Evolutionary conservation across 2,329 filamentous ascomycete genomes (phyloP).

Genomic region (Raffaelea deltoideospora): DNA sequence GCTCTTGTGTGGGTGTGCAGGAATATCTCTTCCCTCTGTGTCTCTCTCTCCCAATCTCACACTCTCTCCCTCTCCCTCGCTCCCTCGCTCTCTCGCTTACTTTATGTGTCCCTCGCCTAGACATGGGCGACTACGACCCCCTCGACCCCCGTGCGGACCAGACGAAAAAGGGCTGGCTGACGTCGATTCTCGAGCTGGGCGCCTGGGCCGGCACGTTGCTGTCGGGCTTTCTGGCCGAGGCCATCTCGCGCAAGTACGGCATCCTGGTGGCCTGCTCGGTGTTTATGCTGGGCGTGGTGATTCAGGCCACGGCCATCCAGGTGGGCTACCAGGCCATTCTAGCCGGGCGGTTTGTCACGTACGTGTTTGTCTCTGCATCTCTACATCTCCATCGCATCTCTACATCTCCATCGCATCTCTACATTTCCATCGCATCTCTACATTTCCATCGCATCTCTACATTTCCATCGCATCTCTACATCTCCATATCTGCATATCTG

Average conservation of each 20-base stretch:
- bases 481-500: too few relatives aligned
- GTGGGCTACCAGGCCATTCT: constrained; percentile 46
- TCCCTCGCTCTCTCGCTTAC: neutral
- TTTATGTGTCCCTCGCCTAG: constrained; percentile 13
- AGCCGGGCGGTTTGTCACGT: constrained; percentile 56
- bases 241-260: constrained; percentile 51
- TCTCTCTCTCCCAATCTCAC: constrained; percentile 37
- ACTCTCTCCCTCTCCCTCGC: constrained; percentile 11
- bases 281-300: constrained; percentile 55
- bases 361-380: constrained; percentile 8
- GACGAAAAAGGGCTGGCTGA: constrained; percentile 44
- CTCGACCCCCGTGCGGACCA: constrained; percentile 27
- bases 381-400: too few relatives aligned
- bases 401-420: too few relatives aligned
- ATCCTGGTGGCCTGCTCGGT: constrained; percentile 50
- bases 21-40: too few relatives aligned
- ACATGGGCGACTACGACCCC: constrained; percentile 40
- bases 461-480: too few relatives aligned
- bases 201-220: constrained; percentile 62
- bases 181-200: constrained; percentile 58
- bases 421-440: too few relatives aligned
- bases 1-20: neutral
- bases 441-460: too few relatives aligned
- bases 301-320: constrained; percentile 47
- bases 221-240: constrained; percentile 57